Evolutionary conservation across 2,329 filamentous ascomycete genomes (phyloP).

Genomic region (Colletotrichum brevisporum): DNA sequence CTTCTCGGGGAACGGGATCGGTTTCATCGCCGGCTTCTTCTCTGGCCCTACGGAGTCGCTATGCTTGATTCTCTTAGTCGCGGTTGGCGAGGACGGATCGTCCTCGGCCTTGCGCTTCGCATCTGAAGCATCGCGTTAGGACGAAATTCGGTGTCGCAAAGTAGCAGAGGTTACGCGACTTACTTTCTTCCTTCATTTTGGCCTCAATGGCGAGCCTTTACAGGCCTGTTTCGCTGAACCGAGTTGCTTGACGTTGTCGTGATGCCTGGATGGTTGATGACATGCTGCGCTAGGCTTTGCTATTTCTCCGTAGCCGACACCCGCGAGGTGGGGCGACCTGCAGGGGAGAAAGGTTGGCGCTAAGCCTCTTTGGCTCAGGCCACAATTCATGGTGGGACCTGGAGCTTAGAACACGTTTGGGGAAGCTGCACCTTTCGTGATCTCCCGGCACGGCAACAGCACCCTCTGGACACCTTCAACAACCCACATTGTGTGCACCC

Average conservation of each 20-base stretch:
- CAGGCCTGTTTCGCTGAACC: slow-evolving; percentile 26
- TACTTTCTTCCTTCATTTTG: slow-evolving; percentile 58
- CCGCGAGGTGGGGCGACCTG: slow-evolving; percentile 32
- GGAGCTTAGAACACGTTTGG: slow-evolving; percentile 41
- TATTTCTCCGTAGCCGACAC: slow-evolving; percentile 38
- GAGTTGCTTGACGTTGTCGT: slow-evolving; percentile 32
- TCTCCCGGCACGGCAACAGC: slow-evolving; percentile 16
- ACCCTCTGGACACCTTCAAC: slow-evolving; percentile 9
- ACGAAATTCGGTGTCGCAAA: fast-evolving
- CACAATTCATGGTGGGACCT: slow-evolving; percentile 51
- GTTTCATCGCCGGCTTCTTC: slow-evolving; percentile 69
- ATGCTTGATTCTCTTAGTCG: slow-evolving; percentile 76
- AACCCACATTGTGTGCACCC: slow-evolving; percentile 5
- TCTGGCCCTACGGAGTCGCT: slow-evolving; percentile 59
- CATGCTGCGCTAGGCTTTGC: slow-evolving; percentile 37
- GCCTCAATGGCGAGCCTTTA: slow-evolving; percentile 23
- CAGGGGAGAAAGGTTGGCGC: slow-evolving; percentile 49
- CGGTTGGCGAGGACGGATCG: slow-evolving; percentile 72
- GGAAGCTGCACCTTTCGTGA: slow-evolving; percentile 37
- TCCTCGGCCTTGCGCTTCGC: slow-evolving; percentile 82
- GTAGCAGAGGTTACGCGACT: slow-evolving; percentile 26
- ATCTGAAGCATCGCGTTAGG: slow-evolving; percentile 33
- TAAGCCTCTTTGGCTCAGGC: slow-evolving; percentile 52
- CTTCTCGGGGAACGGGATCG: slow-evolving; percentile 92
- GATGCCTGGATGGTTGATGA: slow-evolving; percentile 33